Evolutionary conservation across 148 eudicot genomes (phyloP).

Genomic region (Amaranthus cruentus): DNA sequence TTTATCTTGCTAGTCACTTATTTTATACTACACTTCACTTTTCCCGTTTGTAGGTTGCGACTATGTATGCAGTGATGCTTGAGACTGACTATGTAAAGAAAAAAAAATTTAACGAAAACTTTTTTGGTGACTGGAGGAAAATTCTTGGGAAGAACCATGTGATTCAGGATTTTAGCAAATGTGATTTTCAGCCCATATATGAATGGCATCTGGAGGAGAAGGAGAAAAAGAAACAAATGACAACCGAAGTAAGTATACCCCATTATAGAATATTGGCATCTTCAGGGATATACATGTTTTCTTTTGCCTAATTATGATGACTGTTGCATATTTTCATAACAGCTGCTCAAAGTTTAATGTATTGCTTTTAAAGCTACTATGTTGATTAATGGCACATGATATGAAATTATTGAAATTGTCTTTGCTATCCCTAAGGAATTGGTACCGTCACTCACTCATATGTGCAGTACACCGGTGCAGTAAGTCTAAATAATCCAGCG

Average conservation of each 20-base stretch:
- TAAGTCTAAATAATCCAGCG: no score
- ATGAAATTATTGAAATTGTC: no score
- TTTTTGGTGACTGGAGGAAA: slow-evolving; percentile 80
- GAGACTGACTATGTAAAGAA: slow-evolving; percentile 83
- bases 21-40: slow-evolving; percentile 7
- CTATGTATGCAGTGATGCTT: slow-evolving; percentile 96
- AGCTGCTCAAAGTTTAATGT: no score
- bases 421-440: no score
- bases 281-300: no score
- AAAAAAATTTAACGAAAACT: slow-evolving; percentile 74
- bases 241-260: slow-evolving; percentile 55
- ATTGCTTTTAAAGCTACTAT: no score
- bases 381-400: no score
- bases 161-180: slow-evolving; percentile 74
- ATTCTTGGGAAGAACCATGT: slow-evolving; percentile 86
- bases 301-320: no score
- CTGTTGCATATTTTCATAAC: no score
- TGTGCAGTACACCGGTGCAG: no score
- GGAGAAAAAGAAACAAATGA: slow-evolving; percentile 98
- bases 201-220: slow-evolving; percentile 92
- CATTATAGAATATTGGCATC: not conserved
- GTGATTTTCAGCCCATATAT: slow-evolving; percentile 80
- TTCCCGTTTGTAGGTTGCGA: slow-evolving; percentile 71
- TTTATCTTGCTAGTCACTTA: not conserved
- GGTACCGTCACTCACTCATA: no score